These are phyloP conservation scores for Uronychia binucleata DNA, from an alignment of 73 alveolate species.

Conservation along the genomic window DNA sequence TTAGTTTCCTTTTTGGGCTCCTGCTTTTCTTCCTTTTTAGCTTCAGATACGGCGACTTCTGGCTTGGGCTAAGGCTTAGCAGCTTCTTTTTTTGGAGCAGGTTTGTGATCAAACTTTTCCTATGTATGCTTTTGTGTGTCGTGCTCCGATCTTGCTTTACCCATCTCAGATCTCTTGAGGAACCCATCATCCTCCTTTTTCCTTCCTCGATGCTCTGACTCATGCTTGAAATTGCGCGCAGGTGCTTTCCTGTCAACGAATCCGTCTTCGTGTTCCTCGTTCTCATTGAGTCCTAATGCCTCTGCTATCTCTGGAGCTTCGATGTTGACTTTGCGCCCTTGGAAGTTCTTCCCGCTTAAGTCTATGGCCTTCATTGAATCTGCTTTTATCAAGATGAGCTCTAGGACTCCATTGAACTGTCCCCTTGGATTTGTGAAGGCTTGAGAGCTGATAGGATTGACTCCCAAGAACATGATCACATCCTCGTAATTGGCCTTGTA, in stretches of 20 bases:
- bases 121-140: not conserved
- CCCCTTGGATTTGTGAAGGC: not conserved
- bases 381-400: not conserved
- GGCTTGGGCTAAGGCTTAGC: too few relatives aligned
- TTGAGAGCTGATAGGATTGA: not conserved
- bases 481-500: not conserved
- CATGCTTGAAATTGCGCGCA: not conserved
- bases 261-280: not conserved
- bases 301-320: not conserved
- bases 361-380: not conserved
- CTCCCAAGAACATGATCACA: not conserved
- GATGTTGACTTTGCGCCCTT: not conserved
- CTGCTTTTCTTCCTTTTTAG: not conserved
- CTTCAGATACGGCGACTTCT: too few relatives aligned
- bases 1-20: too few relatives aligned
- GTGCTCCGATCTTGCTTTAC: not conserved
- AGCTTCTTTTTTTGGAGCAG: not conserved
- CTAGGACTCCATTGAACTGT: not conserved
- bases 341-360: not conserved
- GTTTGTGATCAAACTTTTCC: not conserved
- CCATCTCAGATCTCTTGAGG: not conserved
- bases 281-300: not conserved
- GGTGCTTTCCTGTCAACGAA: not conserved
- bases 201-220: not conserved
- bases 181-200: not conserved